Conservation (phyloP, 192 early-diverging fungal genomes). For the Podila horticola region DNA sequence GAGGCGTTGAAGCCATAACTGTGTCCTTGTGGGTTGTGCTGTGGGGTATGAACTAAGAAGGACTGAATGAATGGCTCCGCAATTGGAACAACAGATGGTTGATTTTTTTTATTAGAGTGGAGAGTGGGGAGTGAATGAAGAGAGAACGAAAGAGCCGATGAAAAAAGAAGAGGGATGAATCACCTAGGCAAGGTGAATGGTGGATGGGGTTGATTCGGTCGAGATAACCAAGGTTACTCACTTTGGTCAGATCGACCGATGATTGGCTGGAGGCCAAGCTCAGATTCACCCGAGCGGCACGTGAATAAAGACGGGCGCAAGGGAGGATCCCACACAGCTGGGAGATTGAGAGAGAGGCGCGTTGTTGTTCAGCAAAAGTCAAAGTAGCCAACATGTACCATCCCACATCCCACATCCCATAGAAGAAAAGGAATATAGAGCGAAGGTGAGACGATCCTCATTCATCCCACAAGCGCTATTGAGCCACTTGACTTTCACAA, state of each 20-base stretch:
- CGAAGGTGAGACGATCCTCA: constrained; percentile 12
- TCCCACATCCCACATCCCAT: neutral
- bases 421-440: too few relatives aligned
- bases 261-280: too few relatives aligned
- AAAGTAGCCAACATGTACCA: too few relatives aligned
- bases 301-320: too few relatives aligned
- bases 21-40: neutral
- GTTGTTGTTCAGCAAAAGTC: too few relatives aligned
- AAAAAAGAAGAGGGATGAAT: neutral
- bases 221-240: too few relatives aligned
- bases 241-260: too few relatives aligned
- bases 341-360: too few relatives aligned
- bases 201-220: neutral
- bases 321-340: too few relatives aligned
- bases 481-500: too few relatives aligned
- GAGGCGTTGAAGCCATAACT: neutral
- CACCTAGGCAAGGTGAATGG: neutral
- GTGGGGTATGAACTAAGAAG: neutral
- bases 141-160: neutral
- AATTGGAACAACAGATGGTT: neutral
- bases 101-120: neutral
- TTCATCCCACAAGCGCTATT: constrained; percentile 10
- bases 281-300: too few relatives aligned
- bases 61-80: neutral
- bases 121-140: neutral